Percentiles rank a stretch among this genome's conserved stretches.
Evolutionary conservation across 306 rosid genomes (phyloP).

Genomic region (Coriaria nepalensis): DNA sequence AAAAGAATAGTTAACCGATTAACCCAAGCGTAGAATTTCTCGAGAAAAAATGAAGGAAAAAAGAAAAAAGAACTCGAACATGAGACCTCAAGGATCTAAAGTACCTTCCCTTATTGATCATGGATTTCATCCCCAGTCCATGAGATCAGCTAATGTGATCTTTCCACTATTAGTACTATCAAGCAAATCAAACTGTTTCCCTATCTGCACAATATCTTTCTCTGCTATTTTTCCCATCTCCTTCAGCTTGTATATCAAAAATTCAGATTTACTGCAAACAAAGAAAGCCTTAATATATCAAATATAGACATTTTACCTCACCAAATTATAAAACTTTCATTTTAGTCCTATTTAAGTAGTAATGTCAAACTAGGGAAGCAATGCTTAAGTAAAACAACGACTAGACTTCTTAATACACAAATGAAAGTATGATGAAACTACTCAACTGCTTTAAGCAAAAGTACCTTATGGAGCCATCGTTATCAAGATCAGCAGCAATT

Average conservation of each 20-base stretch:
- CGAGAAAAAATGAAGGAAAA: too few species aligned
- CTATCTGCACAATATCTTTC: constrained; percentile 33
- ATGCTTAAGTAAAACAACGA: not conserved
- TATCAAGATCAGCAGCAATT: constrained; percentile 55
- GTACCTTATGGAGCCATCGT: constrained; percentile 75
- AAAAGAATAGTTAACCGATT: too few species aligned
- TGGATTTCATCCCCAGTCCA: constrained; percentile 26
- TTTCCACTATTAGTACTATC: constrained; percentile 35
- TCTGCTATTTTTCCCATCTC: constrained; percentile 56
- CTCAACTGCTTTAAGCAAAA: not conserved
- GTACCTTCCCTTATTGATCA: too few species aligned
- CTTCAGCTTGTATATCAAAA: constrained; percentile 59
- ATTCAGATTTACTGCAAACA: constrained; percentile 52
- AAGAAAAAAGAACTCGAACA: too few species aligned
- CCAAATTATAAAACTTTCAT: too few species aligned
- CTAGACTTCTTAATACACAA: not conserved
- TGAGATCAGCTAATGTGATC: constrained; percentile 46
- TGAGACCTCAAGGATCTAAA: too few species aligned
- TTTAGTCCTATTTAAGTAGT: too few species aligned
- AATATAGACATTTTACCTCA: too few species aligned
- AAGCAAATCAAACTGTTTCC: constrained; percentile 47
- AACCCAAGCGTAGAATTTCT: too few species aligned
- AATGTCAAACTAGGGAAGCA: too few species aligned
- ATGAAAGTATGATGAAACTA: too few species aligned
- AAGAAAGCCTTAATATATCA: not conserved